These are phyloP conservation scores for Euphrasia confusa DNA, from an alignment of 257 asterid species.

Conservation along the genomic window DNA sequence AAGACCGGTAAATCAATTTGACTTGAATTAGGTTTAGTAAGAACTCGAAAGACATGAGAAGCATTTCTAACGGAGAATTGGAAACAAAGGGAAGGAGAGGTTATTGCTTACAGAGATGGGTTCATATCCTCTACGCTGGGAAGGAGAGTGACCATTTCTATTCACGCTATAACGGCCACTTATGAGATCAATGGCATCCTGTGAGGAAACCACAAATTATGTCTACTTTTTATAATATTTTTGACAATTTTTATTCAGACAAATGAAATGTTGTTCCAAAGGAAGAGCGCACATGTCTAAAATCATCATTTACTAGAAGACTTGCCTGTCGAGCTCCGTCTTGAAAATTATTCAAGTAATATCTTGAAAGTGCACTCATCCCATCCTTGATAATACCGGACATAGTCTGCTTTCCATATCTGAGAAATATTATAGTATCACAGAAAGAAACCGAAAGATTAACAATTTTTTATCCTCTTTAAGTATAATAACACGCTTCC, in stretches of 20 bases:
- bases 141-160: slow-evolving; percentile 49
- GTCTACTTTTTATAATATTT: slow-evolving; percentile 15
- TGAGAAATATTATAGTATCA: slow-evolving; percentile 31
- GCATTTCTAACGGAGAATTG: slow-evolving; percentile 2
- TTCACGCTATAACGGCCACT: slow-evolving; percentile 78
- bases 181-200: slow-evolving; percentile 94
- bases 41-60: no score
- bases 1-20: background rate
- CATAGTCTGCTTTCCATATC: slow-evolving; percentile 94
- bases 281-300: background rate
- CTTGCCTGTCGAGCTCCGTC: slow-evolving; percentile 93
- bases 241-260: background rate
- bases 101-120: slow-evolving; percentile 61
- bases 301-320: slow-evolving; percentile 13
- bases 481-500: background rate
- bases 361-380: slow-evolving; percentile 90
- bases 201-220: slow-evolving; percentile 19
- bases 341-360: slow-evolving; percentile 83
- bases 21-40: background rate
- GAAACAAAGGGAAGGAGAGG: slow-evolving; percentile 20
- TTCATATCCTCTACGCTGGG: slow-evolving; percentile 59
- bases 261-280: slow-evolving; percentile 1
- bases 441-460: slow-evolving; percentile 1
- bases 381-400: slow-evolving; percentile 83
- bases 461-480: slow-evolving; percentile 9